Evolutionary conservation across 805 yeast species (phyloP), one percentile per base, ranked within the genome.

Genomic region (Wickerhamomyces silvicola): DNA sequence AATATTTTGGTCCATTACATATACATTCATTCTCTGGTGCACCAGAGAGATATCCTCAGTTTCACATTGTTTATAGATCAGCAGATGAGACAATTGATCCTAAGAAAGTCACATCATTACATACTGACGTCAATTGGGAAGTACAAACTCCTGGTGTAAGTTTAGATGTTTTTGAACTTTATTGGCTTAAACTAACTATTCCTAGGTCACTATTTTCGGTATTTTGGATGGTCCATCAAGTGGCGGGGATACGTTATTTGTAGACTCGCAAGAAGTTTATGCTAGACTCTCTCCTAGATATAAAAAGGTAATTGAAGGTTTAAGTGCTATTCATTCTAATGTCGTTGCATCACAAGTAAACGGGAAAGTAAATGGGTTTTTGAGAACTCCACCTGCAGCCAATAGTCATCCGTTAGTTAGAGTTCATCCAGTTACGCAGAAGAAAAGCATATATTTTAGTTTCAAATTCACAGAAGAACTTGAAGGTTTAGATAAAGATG

Each of bases 11-110:
- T 17, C 75, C 77, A 22, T 65, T 76, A 38, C 87, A 81, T 54
- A 68, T 78, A 38, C 88, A 81, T 50, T 82, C 84, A 27, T 76
- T 83, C 6, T 73, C 83, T 5, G 86, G 87, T 12, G 75, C 83
- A 12, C 87, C 83, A 27, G 59, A 59, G 42, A 64, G 59, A 10
- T 60, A 60, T 37, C 79, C 83, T 4, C 78, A 78, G 38, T 62
- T 78, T 39, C 83, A 76, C 73, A 80, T 27, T 81, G 81, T 27
- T 57, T 61, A 47, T 64, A 62, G 41, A 18, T 30, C 37, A 12
- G 29, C 33, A 19, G 36, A 36, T 16, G n/a, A 17, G 13, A 18
- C 10, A 4, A 27, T 19, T 9, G 11, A 16, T 8, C 23, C 22
- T 6, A 14, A 22, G 7, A 22, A 22, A 22, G n/a, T 7, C 6